Evolutionary conservation across 371 early-diverging fungal species (phyloP), one percentile per base, ranked within the genome.

Genomic region (Umbelopsis sp.): DNA sequence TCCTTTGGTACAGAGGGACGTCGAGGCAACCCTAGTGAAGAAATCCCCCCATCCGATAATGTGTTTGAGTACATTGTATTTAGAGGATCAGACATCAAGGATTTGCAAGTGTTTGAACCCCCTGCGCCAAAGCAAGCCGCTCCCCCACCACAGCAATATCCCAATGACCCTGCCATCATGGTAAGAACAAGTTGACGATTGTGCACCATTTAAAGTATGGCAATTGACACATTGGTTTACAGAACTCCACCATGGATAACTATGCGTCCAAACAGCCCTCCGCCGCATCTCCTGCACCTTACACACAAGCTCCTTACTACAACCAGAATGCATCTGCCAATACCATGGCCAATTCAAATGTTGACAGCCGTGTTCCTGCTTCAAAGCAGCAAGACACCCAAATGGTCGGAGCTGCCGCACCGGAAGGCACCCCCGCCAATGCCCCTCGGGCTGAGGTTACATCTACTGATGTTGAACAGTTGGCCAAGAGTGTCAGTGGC

Each of bases 11-110:
- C 94, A 7, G 94, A 94, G 70, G 93, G 93, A 72, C 93, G 94
- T 50, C 83, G 86, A 48, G 89, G 89, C 35, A 90, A 93, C 68
- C 92, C 92, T 22, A 77, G 84, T 35, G 92, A 96, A 70, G 96
- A 95, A 76, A 91, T 98, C 63, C 90, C 92, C 11, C 85, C 93
- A 5, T 87, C 91, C 18, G 91, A 92, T 52, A 90, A 93, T 73
- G 84, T 95, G 44, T 98, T 93, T 80, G 94, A 94, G 70, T 94
- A 87, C 76, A 94, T 97, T 70, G 92, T 94, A 44, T 97, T 97
- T 74, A 89, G 94, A 66, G 97, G 96, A 38, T 89, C 92, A 20
- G 98, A 98, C 70, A 93, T 98, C 70, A 93, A 94, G 81, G 94
- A 94, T 76, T 83, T 98, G 64, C 92, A 94, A 70, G 96, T 98